Base-by-base conservation (phyloP, 495 filamentous ascomycete genomes). In the Emericellopsis terricola region DNA sequence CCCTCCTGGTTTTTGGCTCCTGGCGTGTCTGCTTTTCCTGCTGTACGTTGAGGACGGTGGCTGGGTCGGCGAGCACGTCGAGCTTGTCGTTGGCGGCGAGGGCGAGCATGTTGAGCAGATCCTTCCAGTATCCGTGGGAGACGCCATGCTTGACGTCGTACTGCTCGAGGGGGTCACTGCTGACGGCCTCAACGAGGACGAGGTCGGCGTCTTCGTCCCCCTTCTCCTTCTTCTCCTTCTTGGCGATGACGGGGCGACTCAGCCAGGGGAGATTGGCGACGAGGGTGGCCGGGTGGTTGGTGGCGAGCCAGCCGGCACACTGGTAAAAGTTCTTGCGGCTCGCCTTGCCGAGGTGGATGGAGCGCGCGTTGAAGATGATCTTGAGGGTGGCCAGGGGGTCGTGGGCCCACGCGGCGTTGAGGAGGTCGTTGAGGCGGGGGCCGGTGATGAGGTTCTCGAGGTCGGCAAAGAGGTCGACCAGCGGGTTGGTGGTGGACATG, bases 71-170 rank as follows among this genome's bases (percentile, higher is more conserved):
- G 8, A 50, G 35, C 1, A 46, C 38, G 17, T 46, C 38, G 8
- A 64, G 46, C 37, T 52, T 39, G 18, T 45, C 43, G 38, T 58
- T 51, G 17, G 43, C 56, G 3, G 49, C 47, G 2, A 68, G 46
- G 4, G 42, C 53, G 6, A 68, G 41, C 18, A 66, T 49, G 39
- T 68, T 68, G 15, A 63, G 44, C 14, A 65, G 46, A 37, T 65
- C 60, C 38, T 64, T 60, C 56, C 59, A 65, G 41, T 67, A 66
- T 7, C 63, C 60, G 30, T 64, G 60, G 11, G 57, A 45, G n/a
- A 50, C 55, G 14, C 59, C 59, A 29, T 54, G 48, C 24, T 43
- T 42, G 17, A 62, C 52, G 32, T 61, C 55, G 28, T 47, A 49
- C 11, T 38, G 30, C 15, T 34, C 15, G n/a, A 40, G 27, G 10